These are phyloP conservation scores for Schoenoplectus tabernaemontani DNA, from an alignment of 202 grass and related monocot species.

Conservation along the genomic window DNA sequence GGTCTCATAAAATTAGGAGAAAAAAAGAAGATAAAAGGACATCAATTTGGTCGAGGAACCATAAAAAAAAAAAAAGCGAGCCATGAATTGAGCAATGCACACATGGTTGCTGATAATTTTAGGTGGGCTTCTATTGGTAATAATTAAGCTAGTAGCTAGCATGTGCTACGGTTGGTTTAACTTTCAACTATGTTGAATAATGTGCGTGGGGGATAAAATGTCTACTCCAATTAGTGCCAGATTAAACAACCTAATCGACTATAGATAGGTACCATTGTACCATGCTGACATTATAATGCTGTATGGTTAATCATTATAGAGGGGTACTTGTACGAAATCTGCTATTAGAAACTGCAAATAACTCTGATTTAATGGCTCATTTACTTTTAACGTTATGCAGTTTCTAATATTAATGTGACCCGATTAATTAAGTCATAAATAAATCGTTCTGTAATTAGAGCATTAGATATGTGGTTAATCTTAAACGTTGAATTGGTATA, in stretches of 20 bases:
- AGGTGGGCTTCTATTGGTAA: not conserved
- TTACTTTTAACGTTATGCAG: too few species aligned
- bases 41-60: too few species aligned
- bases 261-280: not conserved
- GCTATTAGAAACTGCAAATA: too few species aligned
- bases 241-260: not conserved
- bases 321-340: too few species aligned
- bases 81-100: not conserved
- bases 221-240: not conserved
- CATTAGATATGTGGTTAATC: too few species aligned
- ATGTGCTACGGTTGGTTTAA: not conserved
- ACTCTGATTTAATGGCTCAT: too few species aligned
- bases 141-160: not conserved
- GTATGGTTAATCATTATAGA: too few species aligned
- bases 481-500: too few species aligned
- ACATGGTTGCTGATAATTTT: not conserved
- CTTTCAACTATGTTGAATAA: not conserved
- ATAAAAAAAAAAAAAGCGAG: not conserved
- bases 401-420: too few species aligned
- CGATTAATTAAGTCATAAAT: too few species aligned
- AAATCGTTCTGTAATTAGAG: too few species aligned
- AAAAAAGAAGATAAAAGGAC: not conserved
- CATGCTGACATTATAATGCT: not conserved
- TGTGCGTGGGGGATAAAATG: not conserved
- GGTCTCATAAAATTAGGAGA: not conserved